Evolutionary conservation across 2,329 filamentous ascomycete species (phyloP).

Genomic region (Colletotrichum sp.): DNA sequence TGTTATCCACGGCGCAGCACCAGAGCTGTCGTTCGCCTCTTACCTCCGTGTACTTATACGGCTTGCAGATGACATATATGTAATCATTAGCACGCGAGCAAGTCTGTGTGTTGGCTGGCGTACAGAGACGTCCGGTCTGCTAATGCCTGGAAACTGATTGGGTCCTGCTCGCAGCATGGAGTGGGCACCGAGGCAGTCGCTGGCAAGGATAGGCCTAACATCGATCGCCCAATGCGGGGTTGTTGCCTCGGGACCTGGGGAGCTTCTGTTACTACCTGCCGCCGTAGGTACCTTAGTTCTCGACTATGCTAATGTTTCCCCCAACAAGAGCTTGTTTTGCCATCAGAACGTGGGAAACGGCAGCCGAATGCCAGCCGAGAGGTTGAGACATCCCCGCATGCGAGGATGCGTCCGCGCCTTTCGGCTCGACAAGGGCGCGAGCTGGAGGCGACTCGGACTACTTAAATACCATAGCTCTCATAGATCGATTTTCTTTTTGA

Average conservation of each 20-base stretch:
- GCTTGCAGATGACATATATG: not conserved
- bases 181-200: slow-evolving; percentile 5
- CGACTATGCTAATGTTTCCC: not conserved
- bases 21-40: not conserved
- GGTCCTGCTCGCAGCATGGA: not conserved
- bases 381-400: not conserved
- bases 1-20: not conserved
- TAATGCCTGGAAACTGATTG: not conserved
- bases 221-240: slow-evolving; percentile 5
- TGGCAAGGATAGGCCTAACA: not conserved
- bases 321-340: not conserved
- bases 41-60: not conserved
- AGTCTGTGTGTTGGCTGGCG: not conserved
- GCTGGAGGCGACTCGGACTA: not conserved
- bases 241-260: not conserved
- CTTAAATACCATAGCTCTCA: not conserved
- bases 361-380: not conserved
- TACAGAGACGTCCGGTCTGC: not conserved
- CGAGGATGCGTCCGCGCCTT: not conserved
- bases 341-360: not conserved
- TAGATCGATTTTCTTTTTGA: too few relatives aligned
- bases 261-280: not conserved
- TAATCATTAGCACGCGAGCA: not conserved
- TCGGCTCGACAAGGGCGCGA: not conserved
- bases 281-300: not conserved